phyloP scores from a whole-genome alignment of 2,329 filamentous ascomycete genomes.

The Aspergillus udagawae region DNA sequence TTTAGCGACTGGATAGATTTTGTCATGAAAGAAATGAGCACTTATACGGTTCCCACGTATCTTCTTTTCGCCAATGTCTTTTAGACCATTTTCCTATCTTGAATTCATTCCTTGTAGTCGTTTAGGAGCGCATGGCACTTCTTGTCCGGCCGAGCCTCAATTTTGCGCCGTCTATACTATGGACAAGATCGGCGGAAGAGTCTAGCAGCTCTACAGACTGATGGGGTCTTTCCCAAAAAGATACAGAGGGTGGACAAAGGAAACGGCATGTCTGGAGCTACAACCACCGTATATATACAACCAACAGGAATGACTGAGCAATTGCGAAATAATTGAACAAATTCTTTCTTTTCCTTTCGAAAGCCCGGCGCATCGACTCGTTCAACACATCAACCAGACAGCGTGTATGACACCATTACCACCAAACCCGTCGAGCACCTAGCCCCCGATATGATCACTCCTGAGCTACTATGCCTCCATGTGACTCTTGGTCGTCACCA shows the following conservation, averaged over 20 bases:
- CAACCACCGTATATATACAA: constrained; percentile 29
- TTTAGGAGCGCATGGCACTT: neutral
- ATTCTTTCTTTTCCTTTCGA: neutral
- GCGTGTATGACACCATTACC: neutral
- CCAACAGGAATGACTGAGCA: constrained; percentile 14
- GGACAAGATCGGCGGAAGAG: neutral
- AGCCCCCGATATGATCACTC: neutral
- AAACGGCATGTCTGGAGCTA: neutral
- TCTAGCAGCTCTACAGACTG: neutral
- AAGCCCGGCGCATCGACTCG: constrained; percentile 7
- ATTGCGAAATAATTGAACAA: constrained; percentile 17
- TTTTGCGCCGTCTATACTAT: neutral
- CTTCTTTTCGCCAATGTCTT: no score
- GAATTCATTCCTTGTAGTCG: neutral
- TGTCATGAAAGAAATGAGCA: constrained; percentile 21
- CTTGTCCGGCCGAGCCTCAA: neutral
- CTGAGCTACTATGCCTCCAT: neutral
- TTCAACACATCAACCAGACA: constrained; percentile 6
- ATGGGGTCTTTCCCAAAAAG: neutral
- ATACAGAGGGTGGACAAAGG: neutral
- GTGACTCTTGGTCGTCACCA: neutral
- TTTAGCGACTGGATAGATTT: constrained; percentile 34
- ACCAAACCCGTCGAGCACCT: neutral
- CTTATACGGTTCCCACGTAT: neutral
- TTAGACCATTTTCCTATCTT: neutral